These are phyloP conservation scores for Cryomyces antarcticus DNA, from an alignment of 495 filamentous ascomycete species.

Conservation along the genomic window DNA sequence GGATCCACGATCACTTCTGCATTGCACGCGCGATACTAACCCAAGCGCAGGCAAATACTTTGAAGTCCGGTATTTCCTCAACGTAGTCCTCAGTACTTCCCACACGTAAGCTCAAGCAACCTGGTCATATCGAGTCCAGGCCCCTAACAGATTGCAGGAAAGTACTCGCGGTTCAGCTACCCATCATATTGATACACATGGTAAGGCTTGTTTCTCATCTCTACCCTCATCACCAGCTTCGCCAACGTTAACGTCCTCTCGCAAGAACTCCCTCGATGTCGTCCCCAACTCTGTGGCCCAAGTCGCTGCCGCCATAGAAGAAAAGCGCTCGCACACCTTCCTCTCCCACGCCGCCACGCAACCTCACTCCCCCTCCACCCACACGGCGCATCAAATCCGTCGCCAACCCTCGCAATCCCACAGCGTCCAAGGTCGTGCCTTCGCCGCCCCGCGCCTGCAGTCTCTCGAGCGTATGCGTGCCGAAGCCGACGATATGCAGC, in stretches of 20 bases:
- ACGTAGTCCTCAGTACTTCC: slow-evolving; percentile 22
- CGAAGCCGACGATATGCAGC: slow-evolving; percentile 12
- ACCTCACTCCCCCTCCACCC: slow-evolving; percentile 1
- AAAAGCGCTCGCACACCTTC: slow-evolving; percentile 16
- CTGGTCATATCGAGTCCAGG: background rate
- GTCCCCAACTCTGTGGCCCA: slow-evolving; percentile 35
- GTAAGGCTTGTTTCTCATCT: slow-evolving; percentile 8
- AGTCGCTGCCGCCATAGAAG: slow-evolving; percentile 34
- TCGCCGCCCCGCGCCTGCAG: slow-evolving; percentile 19
- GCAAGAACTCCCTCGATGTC: slow-evolving; percentile 37
- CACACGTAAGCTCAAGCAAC: slow-evolving; percentile 20
- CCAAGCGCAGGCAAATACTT: slow-evolving; percentile 21
- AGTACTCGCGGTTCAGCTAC: slow-evolving; percentile 29
- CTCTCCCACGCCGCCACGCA: background rate
- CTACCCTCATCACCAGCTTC: background rate
- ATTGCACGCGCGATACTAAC: background rate
- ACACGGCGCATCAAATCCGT: background rate
- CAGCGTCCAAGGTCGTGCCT: slow-evolving; percentile 19
- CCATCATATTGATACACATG: slow-evolving; percentile 35
- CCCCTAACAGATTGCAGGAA: slow-evolving; percentile 15
- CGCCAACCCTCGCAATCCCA: slow-evolving; percentile 11
- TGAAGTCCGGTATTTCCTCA: slow-evolving; percentile 33
- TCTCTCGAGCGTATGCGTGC: slow-evolving; percentile 17
- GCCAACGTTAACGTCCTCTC: slow-evolving; percentile 2
- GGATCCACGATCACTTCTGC: background rate